These are phyloP conservation scores for Leishmania gerbilli DNA, from an alignment of 208 protist genomes.

Conservation along the genomic window DNA sequence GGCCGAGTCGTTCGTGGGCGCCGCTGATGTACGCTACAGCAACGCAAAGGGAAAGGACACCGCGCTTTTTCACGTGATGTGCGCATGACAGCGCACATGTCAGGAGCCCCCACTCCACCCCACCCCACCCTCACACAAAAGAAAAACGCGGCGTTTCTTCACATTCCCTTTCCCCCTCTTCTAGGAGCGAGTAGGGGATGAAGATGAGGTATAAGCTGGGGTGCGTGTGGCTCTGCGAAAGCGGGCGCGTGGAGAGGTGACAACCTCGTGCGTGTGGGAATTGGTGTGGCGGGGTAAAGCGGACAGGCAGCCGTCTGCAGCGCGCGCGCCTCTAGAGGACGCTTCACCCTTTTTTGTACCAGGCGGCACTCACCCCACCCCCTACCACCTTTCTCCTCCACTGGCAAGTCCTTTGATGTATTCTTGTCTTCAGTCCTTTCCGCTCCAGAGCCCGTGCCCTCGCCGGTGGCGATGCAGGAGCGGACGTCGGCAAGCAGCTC, in stretches of 20 bases:
- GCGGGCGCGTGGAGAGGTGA: not conserved
- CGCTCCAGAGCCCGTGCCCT: not conserved
- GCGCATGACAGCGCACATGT: not conserved
- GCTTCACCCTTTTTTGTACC: not conserved
- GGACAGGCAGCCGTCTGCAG: not conserved
- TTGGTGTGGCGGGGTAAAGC: not conserved
- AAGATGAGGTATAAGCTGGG: not conserved
- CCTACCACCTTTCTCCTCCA: not conserved
- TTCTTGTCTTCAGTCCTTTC: not conserved
- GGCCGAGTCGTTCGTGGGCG: not conserved
- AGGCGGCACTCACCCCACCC: not conserved
- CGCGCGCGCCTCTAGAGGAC: not conserved
- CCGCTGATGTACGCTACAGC: conserved; percentile 2
- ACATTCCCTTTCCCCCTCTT: not conserved
- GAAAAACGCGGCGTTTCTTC: no score
- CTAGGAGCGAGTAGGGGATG: not conserved
- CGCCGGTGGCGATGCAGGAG: not conserved
- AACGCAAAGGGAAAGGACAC: not conserved
- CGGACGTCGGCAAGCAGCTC: no score
- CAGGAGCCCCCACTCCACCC: no score
- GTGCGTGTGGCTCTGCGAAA: not conserved
- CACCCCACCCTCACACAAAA: no score
- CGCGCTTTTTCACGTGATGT: not conserved
- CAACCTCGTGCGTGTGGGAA: not conserved
- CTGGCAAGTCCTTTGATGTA: not conserved